A percentile compares a stretch with the other conserved stretches of the same genome.
phyloP scores from a whole-genome alignment of 1,284 basidiomycete species.

The Cystobasidium pallidum region DNA sequence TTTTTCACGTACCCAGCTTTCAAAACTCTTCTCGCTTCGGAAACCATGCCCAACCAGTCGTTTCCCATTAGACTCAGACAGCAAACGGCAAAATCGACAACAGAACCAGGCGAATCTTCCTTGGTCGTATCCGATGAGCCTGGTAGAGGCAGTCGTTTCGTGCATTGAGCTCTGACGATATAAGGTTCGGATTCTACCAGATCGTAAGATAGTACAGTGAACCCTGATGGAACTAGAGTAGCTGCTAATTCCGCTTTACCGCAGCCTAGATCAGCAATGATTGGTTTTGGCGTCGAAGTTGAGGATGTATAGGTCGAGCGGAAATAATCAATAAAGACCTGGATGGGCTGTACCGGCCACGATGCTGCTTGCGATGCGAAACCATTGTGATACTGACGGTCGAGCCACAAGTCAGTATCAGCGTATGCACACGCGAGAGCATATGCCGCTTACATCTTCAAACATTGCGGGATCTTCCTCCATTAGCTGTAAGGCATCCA shows the following conservation, averaged over 20 bases:
- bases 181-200: slow-evolving; percentile 49
- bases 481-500: slow-evolving; percentile 76
- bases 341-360: slow-evolving; percentile 88
- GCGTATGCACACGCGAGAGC: not conserved
- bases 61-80: slow-evolving; percentile 95
- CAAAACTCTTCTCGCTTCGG: slow-evolving; percentile 86
- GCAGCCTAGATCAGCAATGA: slow-evolving; percentile 92
- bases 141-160: slow-evolving; percentile 49
- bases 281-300: slow-evolving; percentile 63
- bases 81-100: slow-evolving; percentile 90
- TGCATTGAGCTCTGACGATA: slow-evolving; percentile 53
- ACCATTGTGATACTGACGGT: slow-evolving; percentile 81
- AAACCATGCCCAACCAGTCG: slow-evolving; percentile 89
- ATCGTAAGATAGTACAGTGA: slow-evolving; percentile 51
- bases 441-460: slow-evolving; percentile 64
- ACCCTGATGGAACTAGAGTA: slow-evolving; percentile 60
- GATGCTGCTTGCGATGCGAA: slow-evolving; percentile 81
- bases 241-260: slow-evolving; percentile 89
- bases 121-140: slow-evolving; percentile 25
- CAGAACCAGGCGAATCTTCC: slow-evolving; percentile 56
- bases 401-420: not conserved
- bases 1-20: slow-evolving; percentile 68
- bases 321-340: slow-evolving; percentile 67
- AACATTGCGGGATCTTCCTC: slow-evolving; percentile 73
- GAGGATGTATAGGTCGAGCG: slow-evolving; percentile 59